These are phyloP conservation scores for Scalesia atractyloides DNA, from an alignment of 129 eudicot species.

Conservation along the genomic window DNA sequence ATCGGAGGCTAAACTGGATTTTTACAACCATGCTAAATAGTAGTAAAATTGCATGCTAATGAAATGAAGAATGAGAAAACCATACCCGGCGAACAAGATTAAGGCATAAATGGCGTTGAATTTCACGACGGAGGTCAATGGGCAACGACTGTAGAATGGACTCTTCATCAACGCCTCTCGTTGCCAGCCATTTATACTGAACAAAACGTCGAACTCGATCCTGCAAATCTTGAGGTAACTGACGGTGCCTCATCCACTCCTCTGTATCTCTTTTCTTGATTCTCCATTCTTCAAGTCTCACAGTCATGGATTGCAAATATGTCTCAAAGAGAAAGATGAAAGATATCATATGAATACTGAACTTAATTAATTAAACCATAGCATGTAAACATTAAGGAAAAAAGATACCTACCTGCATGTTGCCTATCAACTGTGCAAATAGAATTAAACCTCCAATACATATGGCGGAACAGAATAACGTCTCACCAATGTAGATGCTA, in stretches of 20 bases:
- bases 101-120: constrained; percentile 89
- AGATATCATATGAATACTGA: not conserved
- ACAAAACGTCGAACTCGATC: constrained; percentile 79
- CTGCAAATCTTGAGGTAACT: constrained; percentile 67
- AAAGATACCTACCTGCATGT: constrained; percentile 95
- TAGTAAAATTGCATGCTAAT: not conserved
- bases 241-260: constrained; percentile 99
- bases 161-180: constrained; percentile 94
- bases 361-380: not conserved
- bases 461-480: constrained; percentile 56
- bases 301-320: constrained; percentile 80
- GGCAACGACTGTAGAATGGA: constrained; percentile 73
- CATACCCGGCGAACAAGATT: constrained; percentile 95
- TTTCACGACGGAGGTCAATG: constrained; percentile 81
- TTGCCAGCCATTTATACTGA: constrained; percentile 89
- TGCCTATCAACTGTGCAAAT: constrained; percentile 80
- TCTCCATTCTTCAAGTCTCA: constrained; percentile 95
- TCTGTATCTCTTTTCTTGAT: constrained; percentile 82
- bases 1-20: too few species aligned
- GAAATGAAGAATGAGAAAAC: constrained; percentile 11
- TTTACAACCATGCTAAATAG: too few species aligned
- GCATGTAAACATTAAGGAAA: not conserved
- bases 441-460: constrained; percentile 75
- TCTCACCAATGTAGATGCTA: constrained; percentile 83
- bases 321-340: constrained; percentile 41